Evolutionary conservation across 1,284 basidiomycete genomes (phyloP), one percentile per base, ranked within the genome.

Genomic region (Somion occarium): DNA sequence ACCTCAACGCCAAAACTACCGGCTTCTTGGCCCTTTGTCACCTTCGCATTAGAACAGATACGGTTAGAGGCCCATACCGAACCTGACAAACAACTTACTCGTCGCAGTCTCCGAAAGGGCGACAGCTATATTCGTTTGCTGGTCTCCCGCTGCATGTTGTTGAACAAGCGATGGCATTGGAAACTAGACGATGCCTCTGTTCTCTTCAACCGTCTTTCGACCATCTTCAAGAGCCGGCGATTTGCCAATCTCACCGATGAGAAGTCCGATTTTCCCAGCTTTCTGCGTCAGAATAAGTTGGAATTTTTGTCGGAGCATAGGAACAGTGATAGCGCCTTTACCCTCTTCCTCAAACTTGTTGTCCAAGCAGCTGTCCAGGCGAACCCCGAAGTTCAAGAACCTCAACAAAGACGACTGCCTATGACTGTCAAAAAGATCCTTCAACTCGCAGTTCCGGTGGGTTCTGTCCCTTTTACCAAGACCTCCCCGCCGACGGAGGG

Each of bases 241-340:
- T 91, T 93, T 53, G 77, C 82, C 13, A 90, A 93, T 64, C 74
- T 98, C 26, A 76, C 80, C 0, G 82, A 82, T 15, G 94, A 98
- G 62, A 62, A 59, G 19, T 72, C 82, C 46, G 89, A 91, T 55
- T 93, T 88, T 60, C 90, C 94, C 1, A 69, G 72, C 2, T 97
- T 96, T 66, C 74, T 98, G 50, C 73, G 79, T 18, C 63, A 82
- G 15, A 76, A 78, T 50, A 75, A 90, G 59, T 73, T 83, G 61
- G 65, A 67, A 1, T 69, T 83, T 11, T 73, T 91, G 1, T 73
- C 72, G 12, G 66, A 74, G n/a, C 75, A 78, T 46, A 71, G 76
- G 20, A 66, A 69, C 22, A 66, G 67, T 12, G 93, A 96, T 57
- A 84, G 86, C 1, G 82, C 90, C 3, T 96, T 90, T 64, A 79